These are phyloP conservation scores for Botrytis deweyae DNA, from an alignment of 2,329 filamentous ascomycete genomes.

Conservation along the genomic window DNA sequence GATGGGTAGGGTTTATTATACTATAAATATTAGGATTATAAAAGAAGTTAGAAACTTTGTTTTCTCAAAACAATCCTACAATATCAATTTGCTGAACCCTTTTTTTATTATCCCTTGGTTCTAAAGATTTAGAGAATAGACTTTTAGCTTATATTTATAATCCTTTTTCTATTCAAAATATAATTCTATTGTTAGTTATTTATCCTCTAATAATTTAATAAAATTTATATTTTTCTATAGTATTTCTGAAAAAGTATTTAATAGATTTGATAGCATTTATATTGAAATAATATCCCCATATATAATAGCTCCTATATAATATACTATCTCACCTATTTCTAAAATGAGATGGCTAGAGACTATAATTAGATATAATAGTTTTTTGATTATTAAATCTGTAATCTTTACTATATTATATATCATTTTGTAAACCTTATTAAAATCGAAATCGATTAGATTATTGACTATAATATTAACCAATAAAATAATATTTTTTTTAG, in stretches of 20 bases:
- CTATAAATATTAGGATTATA: background rate
- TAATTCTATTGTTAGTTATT: background rate
- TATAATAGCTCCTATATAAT: background rate
- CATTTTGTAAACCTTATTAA: too few species aligned
- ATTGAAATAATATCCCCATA: background rate
- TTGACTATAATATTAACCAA: too few species aligned
- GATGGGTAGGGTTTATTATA: background rate
- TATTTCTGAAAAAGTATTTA: background rate
- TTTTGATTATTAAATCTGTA: background rate
- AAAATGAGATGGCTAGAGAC: too few species aligned
- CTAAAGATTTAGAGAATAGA: background rate
- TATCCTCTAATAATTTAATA: background rate
- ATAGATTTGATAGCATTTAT: background rate
- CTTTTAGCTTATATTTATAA: background rate
- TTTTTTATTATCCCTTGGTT: background rate
- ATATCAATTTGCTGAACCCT: background rate
- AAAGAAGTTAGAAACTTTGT: background rate
- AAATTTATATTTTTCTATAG: background rate
- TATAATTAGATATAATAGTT: background rate
- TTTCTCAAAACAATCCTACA: background rate
- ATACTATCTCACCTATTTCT: background rate
- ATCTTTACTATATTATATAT: background rate
- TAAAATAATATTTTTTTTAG: too few species aligned
- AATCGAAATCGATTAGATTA: too few species aligned
- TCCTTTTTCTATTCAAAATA: background rate